A percentile compares a stretch with the other conserved stretches of the same genome.
Evolutionary conservation across 2,329 filamentous ascomycete species (phyloP).

Genomic region (Elsinoe ampelina): DNA sequence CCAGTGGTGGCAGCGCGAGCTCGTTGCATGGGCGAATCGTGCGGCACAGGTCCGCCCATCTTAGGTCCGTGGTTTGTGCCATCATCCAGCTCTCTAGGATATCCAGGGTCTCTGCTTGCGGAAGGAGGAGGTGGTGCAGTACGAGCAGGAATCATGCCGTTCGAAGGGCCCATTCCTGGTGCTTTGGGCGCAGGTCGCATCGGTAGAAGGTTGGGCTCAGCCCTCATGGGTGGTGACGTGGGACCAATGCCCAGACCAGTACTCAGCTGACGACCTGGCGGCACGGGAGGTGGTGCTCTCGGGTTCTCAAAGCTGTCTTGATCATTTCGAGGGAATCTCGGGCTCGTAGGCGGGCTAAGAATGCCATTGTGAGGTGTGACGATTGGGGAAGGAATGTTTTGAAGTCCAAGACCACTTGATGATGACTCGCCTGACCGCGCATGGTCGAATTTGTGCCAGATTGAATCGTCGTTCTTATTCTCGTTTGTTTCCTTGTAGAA

Average conservation of each 20-base stretch:
- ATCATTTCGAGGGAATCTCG: conserved; percentile 79
- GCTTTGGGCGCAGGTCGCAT: conserved; percentile 79
- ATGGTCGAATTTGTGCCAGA: conserved; percentile 94
- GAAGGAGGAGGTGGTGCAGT: conserved; percentile 22
- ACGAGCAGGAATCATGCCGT: conserved; percentile 40
- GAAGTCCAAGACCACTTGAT: conserved; percentile 16
- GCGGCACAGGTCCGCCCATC: background rate
- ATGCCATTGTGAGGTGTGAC: conserved; percentile 19
- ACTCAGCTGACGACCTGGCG: conserved; percentile 35
- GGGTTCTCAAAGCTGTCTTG: conserved; percentile 97
- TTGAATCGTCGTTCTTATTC: conserved; percentile 68
- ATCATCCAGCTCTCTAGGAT: background rate
- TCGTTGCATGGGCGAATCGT: conserved; percentile 40
- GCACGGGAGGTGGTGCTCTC: conserved; percentile 81
- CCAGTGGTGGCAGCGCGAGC: conserved; percentile 15
- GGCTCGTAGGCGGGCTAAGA: conserved; percentile 66
- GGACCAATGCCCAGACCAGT: conserved; percentile 30
- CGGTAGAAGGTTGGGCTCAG: conserved; percentile 51
- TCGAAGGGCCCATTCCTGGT: conserved; percentile 44
- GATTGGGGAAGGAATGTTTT: conserved; percentile 21
- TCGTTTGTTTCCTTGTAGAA: conserved; percentile 96
- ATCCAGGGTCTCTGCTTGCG: conserved; percentile 1
- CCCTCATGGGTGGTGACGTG: conserved; percentile 28
- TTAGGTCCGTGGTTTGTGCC: background rate
- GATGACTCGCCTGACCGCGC: conserved; percentile 51